Evolutionary conservation across 1,284 basidiomycete genomes (phyloP), one percentile per base, ranked within the genome.

Genomic region (Malassezia yamatoensis): DNA sequence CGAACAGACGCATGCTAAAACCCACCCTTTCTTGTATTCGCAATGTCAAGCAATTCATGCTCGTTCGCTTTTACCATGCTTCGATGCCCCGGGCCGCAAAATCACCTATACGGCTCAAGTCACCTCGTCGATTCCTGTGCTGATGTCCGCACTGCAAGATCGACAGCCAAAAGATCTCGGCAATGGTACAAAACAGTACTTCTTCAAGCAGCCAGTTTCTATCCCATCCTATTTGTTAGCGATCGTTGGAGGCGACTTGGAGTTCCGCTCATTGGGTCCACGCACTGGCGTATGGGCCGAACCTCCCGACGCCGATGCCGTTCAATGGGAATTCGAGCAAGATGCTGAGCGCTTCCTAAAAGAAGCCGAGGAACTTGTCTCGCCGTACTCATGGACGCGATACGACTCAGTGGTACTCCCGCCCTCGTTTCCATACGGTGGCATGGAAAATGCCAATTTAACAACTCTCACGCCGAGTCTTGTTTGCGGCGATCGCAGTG

Each of bases 391-490:
- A 46, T 96, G 93, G 77, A 86, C 87, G 1, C 85, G 90, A 3
- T 96, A 90, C 70, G 90, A 96, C 74, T 77, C 91, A 7, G 79
- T 96, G 32, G 86, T 96, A n/a, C 79, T 96, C 8, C 93, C 93
- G 0, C 86, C 89, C 13, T 87, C 87, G 0, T 96, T 96, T 80
- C 91, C 91, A 0, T 96, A 75, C 59, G 76, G 76, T 20, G 75
- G 73, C 32, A 73, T 74, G 70, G 70, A 75, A 54, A 71, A 75
- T 39, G 67, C 72, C 37, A 74, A 74, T 56, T 49, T 73, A 11
- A 72, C 69, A 39, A 70, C 70, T 5, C 58, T 74, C 29, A 74
- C 72, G 1, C 72, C 72, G 44, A 65, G 62, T 36, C 58, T 74
- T n/a, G 64, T 74, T 13, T 59, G 60, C 51, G 72, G 72, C 18